Conservation (phyloP, 164 flowering plant species). For the Vitis cinerea region DNA sequence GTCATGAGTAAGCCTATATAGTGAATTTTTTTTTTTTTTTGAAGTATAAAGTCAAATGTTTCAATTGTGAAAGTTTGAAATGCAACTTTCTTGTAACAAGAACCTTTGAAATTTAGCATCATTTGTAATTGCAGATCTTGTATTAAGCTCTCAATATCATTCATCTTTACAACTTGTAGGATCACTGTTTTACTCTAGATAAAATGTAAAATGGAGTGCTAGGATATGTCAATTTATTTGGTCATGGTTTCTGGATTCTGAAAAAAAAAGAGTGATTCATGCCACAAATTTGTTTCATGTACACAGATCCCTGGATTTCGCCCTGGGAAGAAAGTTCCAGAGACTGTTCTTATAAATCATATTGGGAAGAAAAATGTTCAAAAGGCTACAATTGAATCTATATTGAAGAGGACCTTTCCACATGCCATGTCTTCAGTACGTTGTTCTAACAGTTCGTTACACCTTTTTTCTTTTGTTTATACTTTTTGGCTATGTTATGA, state of each 20-base stretch:
- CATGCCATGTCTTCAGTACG: constrained; percentile 88
- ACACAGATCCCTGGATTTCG: constrained; percentile 93
- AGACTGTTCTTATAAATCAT: constrained; percentile 57
- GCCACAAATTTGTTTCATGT: not conserved
- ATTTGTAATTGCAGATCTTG: not conserved
- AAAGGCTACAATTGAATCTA: constrained; percentile 72
- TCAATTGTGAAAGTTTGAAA: not conserved
- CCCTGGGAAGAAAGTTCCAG: constrained; percentile 85
- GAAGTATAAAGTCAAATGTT: not conserved
- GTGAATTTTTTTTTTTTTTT: too few relatives aligned
- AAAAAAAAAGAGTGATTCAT: not conserved
- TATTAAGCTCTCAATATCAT: too few relatives aligned
- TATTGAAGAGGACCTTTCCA: constrained; percentile 88
- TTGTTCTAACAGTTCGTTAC: not conserved
- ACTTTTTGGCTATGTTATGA: too few relatives aligned
- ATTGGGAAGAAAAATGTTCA: constrained; percentile 64
- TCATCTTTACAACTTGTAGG: not conserved
- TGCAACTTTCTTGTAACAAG: not conserved
- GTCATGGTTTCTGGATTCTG: not conserved
- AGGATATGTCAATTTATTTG: not conserved
- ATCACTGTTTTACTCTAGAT: not conserved
- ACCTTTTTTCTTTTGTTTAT: not conserved
- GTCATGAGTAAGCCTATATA: too few relatives aligned
- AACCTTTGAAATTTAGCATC: not conserved
- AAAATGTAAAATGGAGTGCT: too few relatives aligned